Percentiles rank a stretch among this genome's conserved stretches.
Evolutionary conservation across 1,284 basidiomycete genomes (phyloP).

Genomic region (Pterulicium gracile): DNA sequence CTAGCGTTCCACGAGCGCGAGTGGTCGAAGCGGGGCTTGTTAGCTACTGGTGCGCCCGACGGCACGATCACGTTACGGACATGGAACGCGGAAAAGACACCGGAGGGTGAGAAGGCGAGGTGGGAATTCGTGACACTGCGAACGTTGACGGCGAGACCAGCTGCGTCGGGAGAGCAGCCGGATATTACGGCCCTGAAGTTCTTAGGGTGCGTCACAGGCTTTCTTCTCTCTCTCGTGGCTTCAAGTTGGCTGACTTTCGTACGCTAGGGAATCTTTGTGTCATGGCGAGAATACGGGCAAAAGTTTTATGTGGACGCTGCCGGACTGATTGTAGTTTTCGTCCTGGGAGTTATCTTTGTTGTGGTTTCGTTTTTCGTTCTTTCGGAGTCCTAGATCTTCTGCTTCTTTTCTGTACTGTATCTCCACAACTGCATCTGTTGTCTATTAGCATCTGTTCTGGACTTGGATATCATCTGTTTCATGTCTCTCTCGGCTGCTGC

Average conservation of each 20-base stretch:
- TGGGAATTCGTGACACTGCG: conserved; percentile 67
- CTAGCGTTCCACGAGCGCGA: conserved; percentile 77
- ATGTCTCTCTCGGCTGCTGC: no score
- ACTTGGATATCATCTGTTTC: no score
- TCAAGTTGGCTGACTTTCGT: conserved; percentile 9
- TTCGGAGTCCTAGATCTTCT: no score
- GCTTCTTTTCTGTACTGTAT: no score
- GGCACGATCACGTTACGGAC: conserved; percentile 60
- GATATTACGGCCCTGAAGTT: conserved; percentile 60
- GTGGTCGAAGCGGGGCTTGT: conserved; percentile 55
- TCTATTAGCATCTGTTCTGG: no score
- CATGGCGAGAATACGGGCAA: conserved; percentile 61
- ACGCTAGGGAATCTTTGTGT: conserved; percentile 51
- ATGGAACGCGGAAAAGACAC: conserved; percentile 67
- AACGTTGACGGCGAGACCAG: conserved; percentile 39
- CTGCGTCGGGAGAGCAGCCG: conserved; percentile 20
- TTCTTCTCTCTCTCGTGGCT: not conserved
- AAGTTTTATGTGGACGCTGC: conserved; percentile 50
- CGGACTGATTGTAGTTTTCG: conserved; percentile 27
- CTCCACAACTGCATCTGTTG: no score
- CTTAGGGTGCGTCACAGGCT: conserved; percentile 41
- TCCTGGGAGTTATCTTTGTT: no score
- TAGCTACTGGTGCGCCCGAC: conserved; percentile 59
- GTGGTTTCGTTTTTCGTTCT: no score
- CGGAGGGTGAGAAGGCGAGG: conserved; percentile 43